A percentile compares a stretch with the other conserved stretches of the same genome.
Conservation (phyloP, 2,329 filamentous ascomycete species). For the Phymatotrichopsis omnivora region DNA sequence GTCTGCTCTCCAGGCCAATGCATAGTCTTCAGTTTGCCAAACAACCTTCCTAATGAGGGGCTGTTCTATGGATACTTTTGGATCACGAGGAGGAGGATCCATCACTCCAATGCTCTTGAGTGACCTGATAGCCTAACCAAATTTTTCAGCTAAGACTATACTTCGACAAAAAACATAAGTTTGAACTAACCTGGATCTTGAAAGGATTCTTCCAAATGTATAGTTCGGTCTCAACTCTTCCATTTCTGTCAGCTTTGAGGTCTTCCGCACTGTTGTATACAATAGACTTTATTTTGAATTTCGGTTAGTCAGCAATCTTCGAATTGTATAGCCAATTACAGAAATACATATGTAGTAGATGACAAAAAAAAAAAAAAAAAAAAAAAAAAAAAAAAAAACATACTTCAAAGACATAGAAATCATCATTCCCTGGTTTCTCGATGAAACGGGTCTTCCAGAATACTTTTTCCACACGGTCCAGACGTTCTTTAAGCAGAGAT, state of each 20-base stretch:
- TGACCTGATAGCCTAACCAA: not conserved
- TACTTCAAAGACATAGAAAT: slow-evolving; percentile 24
- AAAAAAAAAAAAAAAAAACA: too few species aligned
- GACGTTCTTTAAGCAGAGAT: slow-evolving; percentile 27
- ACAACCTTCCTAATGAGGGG: slow-evolving; percentile 9
- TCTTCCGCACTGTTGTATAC: not conserved
- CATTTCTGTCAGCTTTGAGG: not conserved
- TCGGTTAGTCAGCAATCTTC: not conserved
- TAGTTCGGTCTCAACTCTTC: slow-evolving; percentile 10
- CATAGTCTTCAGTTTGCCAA: slow-evolving; percentile 11
- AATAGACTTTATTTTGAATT: not conserved
- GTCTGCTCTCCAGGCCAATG: slow-evolving; percentile 3
- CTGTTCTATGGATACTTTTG: not conserved
- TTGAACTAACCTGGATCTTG: slow-evolving; percentile 18
- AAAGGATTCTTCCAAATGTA: slow-evolving; percentile 14
- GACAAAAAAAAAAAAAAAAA: too few species aligned
- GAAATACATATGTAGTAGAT: too few species aligned
- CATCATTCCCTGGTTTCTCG: slow-evolving; percentile 6
- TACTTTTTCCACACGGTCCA: slow-evolving; percentile 27
- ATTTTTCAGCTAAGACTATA: not conserved
- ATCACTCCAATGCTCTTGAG: slow-evolving; percentile 2
- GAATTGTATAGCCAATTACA: not conserved
- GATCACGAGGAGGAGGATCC: not conserved
- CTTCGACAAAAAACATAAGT: not conserved
- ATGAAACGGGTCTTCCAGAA: slow-evolving; percentile 25